These are phyloP conservation scores for Rhizophagus sp. DNA, from an alignment of 192 early-diverging fungal species.

Conservation along the genomic window DNA sequence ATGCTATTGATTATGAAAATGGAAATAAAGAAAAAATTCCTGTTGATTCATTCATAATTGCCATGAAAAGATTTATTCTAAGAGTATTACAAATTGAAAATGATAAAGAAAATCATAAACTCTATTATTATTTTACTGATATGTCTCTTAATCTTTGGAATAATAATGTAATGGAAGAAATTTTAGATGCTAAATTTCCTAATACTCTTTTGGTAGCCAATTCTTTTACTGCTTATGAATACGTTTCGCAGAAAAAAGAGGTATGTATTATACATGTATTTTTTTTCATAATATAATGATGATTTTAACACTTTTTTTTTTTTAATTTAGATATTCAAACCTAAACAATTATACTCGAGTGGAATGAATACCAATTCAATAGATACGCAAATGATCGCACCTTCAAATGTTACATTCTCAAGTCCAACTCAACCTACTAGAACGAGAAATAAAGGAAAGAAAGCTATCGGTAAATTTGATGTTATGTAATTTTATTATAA, in stretches of 20 bases:
- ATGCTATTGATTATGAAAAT: constrained; percentile 11
- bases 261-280: not conserved
- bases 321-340: too few relatives aligned
- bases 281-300: too few relatives aligned
- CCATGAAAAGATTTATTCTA: constrained; percentile 30
- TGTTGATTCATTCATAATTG: constrained; percentile 13
- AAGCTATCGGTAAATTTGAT: too few relatives aligned
- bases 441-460: too few relatives aligned
- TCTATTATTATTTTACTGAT: constrained; percentile 11
- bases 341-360: too few relatives aligned
- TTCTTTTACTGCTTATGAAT: constrained; percentile 15
- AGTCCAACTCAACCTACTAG: too few relatives aligned
- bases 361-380: too few relatives aligned
- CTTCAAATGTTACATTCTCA: too few relatives aligned
- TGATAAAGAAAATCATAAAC: not conserved
- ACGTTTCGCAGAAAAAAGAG: not conserved
- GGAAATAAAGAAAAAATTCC: constrained; percentile 8
- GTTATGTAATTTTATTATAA: too few relatives aligned
- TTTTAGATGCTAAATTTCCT: constrained; percentile 7
- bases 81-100: constrained; percentile 13
- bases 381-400: too few relatives aligned
- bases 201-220: not conserved
- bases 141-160: constrained; percentile 3
- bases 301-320: too few relatives aligned
- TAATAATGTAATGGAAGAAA: not conserved